Conservation (phyloP, 2,329 filamentous ascomycete species). For the Fusarium sambucinum region DNA sequence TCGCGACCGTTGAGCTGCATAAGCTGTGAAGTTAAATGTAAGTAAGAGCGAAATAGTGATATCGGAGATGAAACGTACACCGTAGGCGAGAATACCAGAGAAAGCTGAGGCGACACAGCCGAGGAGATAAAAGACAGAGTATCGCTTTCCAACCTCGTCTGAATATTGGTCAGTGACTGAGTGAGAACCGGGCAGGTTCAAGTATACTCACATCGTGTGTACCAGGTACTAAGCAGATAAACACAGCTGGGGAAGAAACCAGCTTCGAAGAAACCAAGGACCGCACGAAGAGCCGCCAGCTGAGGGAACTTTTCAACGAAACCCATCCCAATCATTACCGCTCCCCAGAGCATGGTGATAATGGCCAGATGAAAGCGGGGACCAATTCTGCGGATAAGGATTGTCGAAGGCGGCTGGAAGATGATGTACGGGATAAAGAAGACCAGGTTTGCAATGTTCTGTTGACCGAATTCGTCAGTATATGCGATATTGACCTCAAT, state of each 20-base stretch:
- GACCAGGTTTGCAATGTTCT: slow-evolving; percentile 76
- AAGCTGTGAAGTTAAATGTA: slow-evolving; percentile 53
- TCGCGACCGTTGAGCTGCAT: slow-evolving; percentile 72
- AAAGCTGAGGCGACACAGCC: slow-evolving; percentile 75
- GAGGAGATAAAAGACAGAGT: slow-evolving; percentile 76
- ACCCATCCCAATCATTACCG: slow-evolving; percentile 73
- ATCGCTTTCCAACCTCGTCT: slow-evolving; percentile 77
- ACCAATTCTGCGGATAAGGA: slow-evolving; percentile 75
- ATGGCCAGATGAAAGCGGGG: slow-evolving; percentile 66
- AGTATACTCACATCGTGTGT: slow-evolving; percentile 68
- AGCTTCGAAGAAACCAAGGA: slow-evolving; percentile 75
- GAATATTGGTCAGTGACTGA: slow-evolving; percentile 2
- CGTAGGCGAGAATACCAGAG: slow-evolving; percentile 76
- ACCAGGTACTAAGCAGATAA: slow-evolving; percentile 81
- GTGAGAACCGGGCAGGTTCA: rapidly evolving
- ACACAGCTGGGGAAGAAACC: slow-evolving; percentile 79
- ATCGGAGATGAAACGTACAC: slow-evolving; percentile 58
- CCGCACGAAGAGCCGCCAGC: slow-evolving; percentile 66
- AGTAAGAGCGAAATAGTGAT: not conserved
- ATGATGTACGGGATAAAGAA: slow-evolving; percentile 81
- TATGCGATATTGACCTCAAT: not conserved
- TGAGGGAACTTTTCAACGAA: slow-evolving; percentile 66
- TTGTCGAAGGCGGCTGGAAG: slow-evolving; percentile 78
- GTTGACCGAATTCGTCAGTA: slow-evolving; percentile 8
- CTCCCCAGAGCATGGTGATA: slow-evolving; percentile 71